These are phyloP conservation scores for Diaporthe vaccinii DNA, from an alignment of 2,329 filamentous ascomycete genomes.

Conservation along the genomic window DNA sequence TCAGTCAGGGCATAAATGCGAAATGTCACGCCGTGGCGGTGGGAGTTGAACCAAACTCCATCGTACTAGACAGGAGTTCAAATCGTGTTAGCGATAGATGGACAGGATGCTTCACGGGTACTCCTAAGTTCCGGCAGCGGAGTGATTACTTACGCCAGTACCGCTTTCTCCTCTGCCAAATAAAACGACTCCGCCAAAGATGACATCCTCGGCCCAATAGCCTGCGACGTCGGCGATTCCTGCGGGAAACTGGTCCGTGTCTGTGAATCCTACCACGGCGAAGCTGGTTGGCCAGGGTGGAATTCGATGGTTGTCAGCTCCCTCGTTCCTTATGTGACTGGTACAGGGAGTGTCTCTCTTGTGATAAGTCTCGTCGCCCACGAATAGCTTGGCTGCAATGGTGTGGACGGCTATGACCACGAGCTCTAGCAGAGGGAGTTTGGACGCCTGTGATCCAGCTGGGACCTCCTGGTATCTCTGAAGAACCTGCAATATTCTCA, in stretches of 20 bases:
- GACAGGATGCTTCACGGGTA: too few species aligned
- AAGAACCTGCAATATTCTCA: neutral
- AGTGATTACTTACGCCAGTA: neutral
- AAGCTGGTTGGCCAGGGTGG: slow-evolving; percentile 46
- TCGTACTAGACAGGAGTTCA: neutral
- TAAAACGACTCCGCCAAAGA: slow-evolving; percentile 47
- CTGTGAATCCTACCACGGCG: slow-evolving; percentile 45
- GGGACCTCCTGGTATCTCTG: slow-evolving; percentile 12
- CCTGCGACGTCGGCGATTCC: slow-evolving; percentile 48
- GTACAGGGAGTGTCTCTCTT: neutral
- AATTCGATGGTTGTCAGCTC: neutral
- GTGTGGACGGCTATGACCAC: neutral
- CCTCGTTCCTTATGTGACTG: neutral
- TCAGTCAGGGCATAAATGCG: neutral
- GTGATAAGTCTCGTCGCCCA: neutral
- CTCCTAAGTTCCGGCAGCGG: neutral
- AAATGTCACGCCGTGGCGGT: neutral
- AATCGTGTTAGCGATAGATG: neutral
- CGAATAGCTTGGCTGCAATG: slow-evolving; percentile 13
- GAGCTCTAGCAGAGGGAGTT: slow-evolving; percentile 10
- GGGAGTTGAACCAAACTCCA: neutral
- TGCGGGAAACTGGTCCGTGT: slow-evolving; percentile 48
- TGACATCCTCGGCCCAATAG: slow-evolving; percentile 49
- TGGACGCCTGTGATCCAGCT: neutral
- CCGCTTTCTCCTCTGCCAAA: slow-evolving; percentile 42